Base-by-base conservation (phyloP, 257 asterid species). In the Salvia splendens region DNA sequence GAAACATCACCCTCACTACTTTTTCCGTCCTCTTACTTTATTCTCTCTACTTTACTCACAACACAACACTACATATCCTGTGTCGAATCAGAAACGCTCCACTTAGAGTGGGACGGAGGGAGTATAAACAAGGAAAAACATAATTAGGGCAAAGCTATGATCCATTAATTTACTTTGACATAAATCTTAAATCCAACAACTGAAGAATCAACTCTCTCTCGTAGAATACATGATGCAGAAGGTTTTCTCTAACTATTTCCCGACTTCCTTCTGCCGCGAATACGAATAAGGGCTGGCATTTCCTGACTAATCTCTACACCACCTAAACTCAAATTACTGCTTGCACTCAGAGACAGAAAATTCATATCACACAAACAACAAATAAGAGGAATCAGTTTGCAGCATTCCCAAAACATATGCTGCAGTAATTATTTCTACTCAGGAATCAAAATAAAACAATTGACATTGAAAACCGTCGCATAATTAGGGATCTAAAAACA, bases 381-480 rank as follows among this genome's bases (percentile, higher is more conserved):
- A 56, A 35, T n/a, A 28, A 20, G 41, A 63, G 12, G 10, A 50
- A 42, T 47, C 6, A 51, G 56, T 56, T 14, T 28, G 30, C 38
- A 67, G 38, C 35, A 33, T 33, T 33, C 9, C 1, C 66, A 41
- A 0, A 4, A 55, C 5, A n/a, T n/a, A n/a, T n/a, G n/a, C n/a
- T n/a, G n/a, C n/a, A n/a, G 16, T 17, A 20, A 35, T 12, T 48
- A 7, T 7, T n/a, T n/a, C n/a, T n/a, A n/a, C n/a, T n/a, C n/a
- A n/a, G n/a, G n/a, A n/a, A n/a, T n/a, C n/a, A 12, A 65, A 8
- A 33, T 53, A 49, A 59, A 71, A 35, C 36, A 17, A 63, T 16
- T 7, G 14, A 55, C n/a, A 47, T 10, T 14, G 41, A 14, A 15
- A 15, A 57, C 28, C 61, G 59, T 43, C 47, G 41, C 15, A 51